Base-by-base conservation (phyloP, 2,329 filamentous ascomycete species). In the Penicillium digitatum region DNA sequence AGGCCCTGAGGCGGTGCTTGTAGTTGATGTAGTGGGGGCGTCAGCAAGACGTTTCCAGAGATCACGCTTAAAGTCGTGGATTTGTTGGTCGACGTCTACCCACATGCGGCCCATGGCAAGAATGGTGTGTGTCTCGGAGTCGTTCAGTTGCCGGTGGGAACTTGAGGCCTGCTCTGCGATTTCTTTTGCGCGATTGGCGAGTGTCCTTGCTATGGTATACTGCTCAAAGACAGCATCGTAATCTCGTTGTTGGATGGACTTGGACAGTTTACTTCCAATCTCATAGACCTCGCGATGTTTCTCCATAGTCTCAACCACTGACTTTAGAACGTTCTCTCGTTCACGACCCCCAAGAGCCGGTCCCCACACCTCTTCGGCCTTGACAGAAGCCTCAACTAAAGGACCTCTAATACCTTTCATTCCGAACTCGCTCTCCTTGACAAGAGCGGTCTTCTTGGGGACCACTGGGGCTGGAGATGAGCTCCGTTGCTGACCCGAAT, bases 341-440 rank as follows among this genome's bases (percentile, higher is more conserved):
- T 97, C 92, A 27, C 90, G 85, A 3, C 94, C 94, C 37, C 91
- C 90, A 35, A 99, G 75, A 1, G 94, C 93, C 2, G 94, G 94
- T 0, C 94, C 94, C 92, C 95, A 99, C 9, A 99, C 89, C 67
- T 99, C 94, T 72, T 97, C 91, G 0, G 93, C 94, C 73, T 96
- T 96, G 57, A 91, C 88, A 0, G 90, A 90, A 11, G 95, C 90
- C 66, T 97, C 94, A 10, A 94, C 80, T 52, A 99, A 78, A 18
- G 94, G 93, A 1, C 81, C 83, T 69, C 95, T 95, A 73, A 99
- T 96, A 11, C 90, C 91, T 68, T 87, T 79, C 8, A 95, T 86
- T 48, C 91, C 91, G 67, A 92, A 95, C 66, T 95, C 91, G 65
- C 90, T 95, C 75, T 96, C 93, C 72, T 96, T 96, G 37, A 87